A percentile compares a stretch with the other conserved stretches of the same genome.
Conservation (phyloP, 1,284 basidiomycete species). For the Ceratobasidium sp. region DNA sequence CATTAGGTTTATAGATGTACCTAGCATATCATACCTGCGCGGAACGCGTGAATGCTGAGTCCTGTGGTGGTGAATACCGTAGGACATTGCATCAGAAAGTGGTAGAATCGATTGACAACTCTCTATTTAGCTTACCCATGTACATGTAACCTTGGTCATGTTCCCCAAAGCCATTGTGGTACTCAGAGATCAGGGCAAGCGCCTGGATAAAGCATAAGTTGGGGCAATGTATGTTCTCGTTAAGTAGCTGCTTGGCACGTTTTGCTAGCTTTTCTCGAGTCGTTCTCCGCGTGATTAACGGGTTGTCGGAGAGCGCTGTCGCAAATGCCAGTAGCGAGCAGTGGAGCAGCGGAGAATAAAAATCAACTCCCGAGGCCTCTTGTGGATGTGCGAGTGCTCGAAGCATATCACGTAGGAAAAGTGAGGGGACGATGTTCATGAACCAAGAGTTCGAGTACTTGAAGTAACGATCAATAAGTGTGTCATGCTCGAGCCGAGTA, state of each 20-base stretch:
- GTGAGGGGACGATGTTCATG: not conserved
- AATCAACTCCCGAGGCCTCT: not conserved
- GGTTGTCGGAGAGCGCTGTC: not conserved
- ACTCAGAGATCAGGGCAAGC: not conserved
- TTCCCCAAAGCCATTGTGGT: not conserved
- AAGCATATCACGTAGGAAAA: conserved; percentile 12
- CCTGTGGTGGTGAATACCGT: not conserved
- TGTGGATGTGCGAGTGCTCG: not conserved
- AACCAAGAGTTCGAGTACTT: conserved; percentile 8
- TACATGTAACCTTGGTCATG: not conserved
- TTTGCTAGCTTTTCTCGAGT: not conserved
- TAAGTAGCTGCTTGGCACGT: not conserved
- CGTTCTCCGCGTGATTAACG: not conserved
- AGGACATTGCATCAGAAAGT: no score
- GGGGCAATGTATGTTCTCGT: not conserved
- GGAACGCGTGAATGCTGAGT: not conserved
- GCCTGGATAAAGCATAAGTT: not conserved
- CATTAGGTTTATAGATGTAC: not conserved
- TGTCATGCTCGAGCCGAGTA: conserved; percentile 11
- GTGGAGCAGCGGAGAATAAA: conserved; percentile 10
- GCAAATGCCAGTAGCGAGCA: conserved; percentile 3
- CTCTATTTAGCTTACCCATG: not conserved
- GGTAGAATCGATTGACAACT: not conserved
- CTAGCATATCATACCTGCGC: not conserved
- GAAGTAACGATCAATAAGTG: not conserved